Conservation (phyloP, 2,329 filamentous ascomycete genomes). For the Biscogniauxia marginata region DNA sequence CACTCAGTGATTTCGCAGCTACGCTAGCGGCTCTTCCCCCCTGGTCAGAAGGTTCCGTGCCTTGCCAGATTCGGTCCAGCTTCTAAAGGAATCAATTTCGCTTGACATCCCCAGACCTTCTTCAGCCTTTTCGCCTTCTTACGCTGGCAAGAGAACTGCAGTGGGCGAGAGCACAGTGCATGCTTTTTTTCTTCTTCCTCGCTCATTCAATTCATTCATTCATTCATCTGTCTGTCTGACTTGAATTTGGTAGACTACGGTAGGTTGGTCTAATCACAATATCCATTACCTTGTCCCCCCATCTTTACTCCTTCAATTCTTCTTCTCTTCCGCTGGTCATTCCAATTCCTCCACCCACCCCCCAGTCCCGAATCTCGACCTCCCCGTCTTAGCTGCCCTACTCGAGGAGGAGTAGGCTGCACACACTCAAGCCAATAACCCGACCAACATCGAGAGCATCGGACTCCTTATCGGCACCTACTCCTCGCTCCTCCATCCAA, state of each 20-base stretch:
- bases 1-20: constrained; percentile 10
- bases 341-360: neutral
- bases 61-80: constrained; percentile 6
- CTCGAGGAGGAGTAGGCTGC: neutral
- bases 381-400: neutral
- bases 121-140: neutral
- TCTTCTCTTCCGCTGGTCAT: neutral
- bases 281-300: neutral
- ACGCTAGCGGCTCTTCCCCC: constrained; percentile 17
- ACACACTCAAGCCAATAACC: neutral
- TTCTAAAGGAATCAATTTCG: neutral
- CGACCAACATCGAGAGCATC: neutral
- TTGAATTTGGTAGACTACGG: neutral
- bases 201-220: neutral
- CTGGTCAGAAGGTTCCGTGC: constrained; percentile 22
- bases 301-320: neutral
- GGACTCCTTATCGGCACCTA: neutral
- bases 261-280: neutral
- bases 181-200: neutral
- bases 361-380: neutral
- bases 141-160: too few species aligned
- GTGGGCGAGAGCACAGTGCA: neutral
- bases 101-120: neutral
- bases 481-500: neutral
- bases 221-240: neutral